Percentiles rank a stretch among this genome's conserved stretches.
Evolutionary conservation across 495 filamentous ascomycete species (phyloP).

Genomic region (Lichenothelia convexa): DNA sequence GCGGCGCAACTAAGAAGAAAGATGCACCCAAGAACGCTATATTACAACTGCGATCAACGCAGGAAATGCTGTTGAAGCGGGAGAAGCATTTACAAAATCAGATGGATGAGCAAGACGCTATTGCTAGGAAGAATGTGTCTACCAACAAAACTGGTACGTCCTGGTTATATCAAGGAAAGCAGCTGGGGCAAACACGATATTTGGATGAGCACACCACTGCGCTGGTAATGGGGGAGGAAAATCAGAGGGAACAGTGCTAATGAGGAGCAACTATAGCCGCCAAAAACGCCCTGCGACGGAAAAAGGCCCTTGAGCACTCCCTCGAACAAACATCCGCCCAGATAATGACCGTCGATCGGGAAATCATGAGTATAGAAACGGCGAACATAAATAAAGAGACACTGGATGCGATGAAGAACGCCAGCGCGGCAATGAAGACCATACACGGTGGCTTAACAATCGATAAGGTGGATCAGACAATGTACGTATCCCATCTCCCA

Average conservation of each 20-base stretch:
- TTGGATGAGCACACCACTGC: too few species aligned
- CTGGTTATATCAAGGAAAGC: too few species aligned
- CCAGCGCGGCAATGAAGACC: conserved; percentile 68
- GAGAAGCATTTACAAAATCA: conserved; percentile 79
- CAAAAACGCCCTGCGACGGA: conserved; percentile 78
- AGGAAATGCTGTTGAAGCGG: conserved; percentile 95
- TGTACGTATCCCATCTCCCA: too few species aligned
- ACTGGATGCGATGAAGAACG: conserved; percentile 79
- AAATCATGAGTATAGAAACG: conserved; percentile 91
- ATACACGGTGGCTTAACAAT: conserved; percentile 84
- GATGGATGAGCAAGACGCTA: conserved; percentile 80
- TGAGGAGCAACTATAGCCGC: too few species aligned
- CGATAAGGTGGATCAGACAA: conserved; percentile 83
- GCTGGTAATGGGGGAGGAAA: not conserved
- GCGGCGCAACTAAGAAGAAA: conserved; percentile 52
- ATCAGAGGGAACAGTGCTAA: too few species aligned
- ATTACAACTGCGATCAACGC: conserved; percentile 64
- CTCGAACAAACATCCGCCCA: conserved; percentile 78
- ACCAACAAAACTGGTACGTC: conserved; percentile 77
- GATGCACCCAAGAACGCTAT: conserved; percentile 96
- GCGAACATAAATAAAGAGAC: conserved; percentile 99
- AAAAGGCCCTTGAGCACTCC: conserved; percentile 82
- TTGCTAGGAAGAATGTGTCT: conserved; percentile 77
- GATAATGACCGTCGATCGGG: conserved; percentile 79
- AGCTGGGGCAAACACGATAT: too few species aligned